Base-by-base conservation (phyloP, 1,284 basidiomycete genomes). In the Papiliotrema laurentii region DNA sequence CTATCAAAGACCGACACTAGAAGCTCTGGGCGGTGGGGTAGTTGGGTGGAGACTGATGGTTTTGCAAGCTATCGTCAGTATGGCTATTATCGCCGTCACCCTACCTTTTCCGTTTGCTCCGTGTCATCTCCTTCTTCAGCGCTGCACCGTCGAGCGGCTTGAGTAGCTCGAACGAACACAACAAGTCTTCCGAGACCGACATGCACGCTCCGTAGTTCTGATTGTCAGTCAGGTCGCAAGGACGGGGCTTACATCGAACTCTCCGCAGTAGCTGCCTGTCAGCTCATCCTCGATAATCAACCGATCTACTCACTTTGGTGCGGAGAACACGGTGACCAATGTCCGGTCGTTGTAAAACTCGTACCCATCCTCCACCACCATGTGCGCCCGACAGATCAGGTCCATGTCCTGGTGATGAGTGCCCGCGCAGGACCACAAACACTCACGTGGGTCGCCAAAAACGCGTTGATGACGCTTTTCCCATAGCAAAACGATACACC, bases 401-500 rank as follows among this genome's bases (percentile, higher is more conserved):
- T 99, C 96, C 85, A 99, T 98, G 75, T 99, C 96, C 69, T 80
- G 72, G 19, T 25, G 13, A 55, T 66, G 53, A 68, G 61, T 49
- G 28, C 25, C 26, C n/a, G 10, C 5, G 5, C 22, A 22, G 25
- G 14, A 16, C 16, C 7, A 26, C 27, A 22, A 10, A 10, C 31
- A 59, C 87, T 84, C 58, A 71, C 67, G 60, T 71, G 68, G 2
- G 66, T 73, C 7, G 70, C 83, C 51, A 97, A 77, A 78, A 97
- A 97, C 56, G 94, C 88, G 68, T 96, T 94, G 69, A 98, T 97
- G 63, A 98, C 89, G 14, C 85, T 85, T 76, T 97, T 97, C 42
- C 96, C 96, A 67, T 97, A 99, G 76, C 96, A 98, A 78, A 96
- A 98, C 69, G 91, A 96, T 49, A 99, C 96, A n/a, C 96, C 96